A percentile compares a stretch with the other conserved stretches of the same genome.
Conservation (phyloP, 345 rosid genomes). For the Hibiscus mutabilis region DNA sequence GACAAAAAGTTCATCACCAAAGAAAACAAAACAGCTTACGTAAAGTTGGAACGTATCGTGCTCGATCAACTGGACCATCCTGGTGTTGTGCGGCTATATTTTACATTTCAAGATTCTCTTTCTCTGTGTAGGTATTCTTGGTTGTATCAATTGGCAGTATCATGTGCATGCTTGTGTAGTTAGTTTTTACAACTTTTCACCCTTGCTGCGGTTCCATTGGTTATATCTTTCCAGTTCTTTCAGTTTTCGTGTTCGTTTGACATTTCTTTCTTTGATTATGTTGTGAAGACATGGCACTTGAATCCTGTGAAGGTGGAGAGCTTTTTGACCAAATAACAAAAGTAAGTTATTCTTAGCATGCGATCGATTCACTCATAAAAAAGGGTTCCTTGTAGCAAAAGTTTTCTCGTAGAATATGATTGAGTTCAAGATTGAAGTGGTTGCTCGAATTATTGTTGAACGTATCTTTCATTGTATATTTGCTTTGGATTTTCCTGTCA, state of each 20-base stretch:
- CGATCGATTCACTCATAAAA: neutral
- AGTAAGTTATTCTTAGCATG: conserved; percentile 38
- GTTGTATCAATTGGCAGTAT: conserved; percentile 3
- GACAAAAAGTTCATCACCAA: conserved; percentile 98
- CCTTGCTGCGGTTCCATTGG: conserved; percentile 3
- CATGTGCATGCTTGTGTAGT: neutral
- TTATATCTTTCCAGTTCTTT: conserved; percentile 11
- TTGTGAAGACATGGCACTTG: conserved; percentile 91
- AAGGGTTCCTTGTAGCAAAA: neutral
- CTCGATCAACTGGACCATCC: conserved; percentile 98
- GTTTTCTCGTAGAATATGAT: neutral
- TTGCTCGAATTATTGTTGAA: neutral
- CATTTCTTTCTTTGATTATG: conserved; percentile 21
- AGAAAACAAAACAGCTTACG: conserved; percentile 96
- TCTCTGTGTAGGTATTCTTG: conserved; percentile 71
- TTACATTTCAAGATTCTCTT: conserved; percentile 84
- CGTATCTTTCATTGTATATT: neutral
- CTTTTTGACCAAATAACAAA: conserved; percentile 92
- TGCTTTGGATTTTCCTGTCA: neutral
- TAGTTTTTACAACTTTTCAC: neutral
- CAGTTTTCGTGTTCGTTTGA: conserved; percentile 17
- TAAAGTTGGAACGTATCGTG: conserved; percentile 91
- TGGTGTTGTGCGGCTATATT: conserved; percentile 77
- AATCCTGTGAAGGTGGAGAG: conserved; percentile 97
- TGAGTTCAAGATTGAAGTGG: neutral